These are phyloP conservation scores for Phytophthora tubulina DNA, from an alignment of 352 stramenopile genomes.

Conservation along the genomic window DNA sequence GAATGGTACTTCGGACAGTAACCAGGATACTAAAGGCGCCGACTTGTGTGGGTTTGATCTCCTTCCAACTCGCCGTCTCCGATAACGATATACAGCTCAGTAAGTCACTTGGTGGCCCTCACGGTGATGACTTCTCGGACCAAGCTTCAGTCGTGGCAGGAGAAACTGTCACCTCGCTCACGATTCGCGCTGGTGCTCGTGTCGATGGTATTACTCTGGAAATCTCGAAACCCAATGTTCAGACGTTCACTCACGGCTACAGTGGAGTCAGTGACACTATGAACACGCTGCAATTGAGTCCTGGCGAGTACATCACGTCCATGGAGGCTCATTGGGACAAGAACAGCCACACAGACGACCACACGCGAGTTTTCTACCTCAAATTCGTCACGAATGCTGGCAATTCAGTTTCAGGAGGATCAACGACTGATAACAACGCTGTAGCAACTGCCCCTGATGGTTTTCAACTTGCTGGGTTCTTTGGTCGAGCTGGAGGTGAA, in stretches of 20 bases:
- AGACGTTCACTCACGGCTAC: conserved; percentile 1
- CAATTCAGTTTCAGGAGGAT: conserved; percentile 11
- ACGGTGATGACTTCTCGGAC: conserved; percentile 13
- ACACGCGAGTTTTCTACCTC: conserved; percentile 24
- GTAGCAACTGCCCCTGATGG: conserved; percentile 10
- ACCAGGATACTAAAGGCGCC: background rate
- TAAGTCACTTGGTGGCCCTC: conserved; percentile 5
- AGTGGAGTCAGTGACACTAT: background rate
- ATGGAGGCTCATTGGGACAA: conserved; percentile 14
- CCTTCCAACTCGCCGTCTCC: background rate
- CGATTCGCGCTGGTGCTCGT: conserved; percentile 5
- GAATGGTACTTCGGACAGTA: background rate
- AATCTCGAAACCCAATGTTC: background rate
- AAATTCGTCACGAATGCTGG: conserved; percentile 16
- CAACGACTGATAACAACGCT: background rate
- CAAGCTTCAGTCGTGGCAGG: conserved; percentile 2
- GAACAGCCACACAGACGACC: background rate
- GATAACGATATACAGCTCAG: conserved; percentile 6
- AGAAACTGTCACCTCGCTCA: conserved; percentile 6
- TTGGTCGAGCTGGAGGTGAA: conserved; percentile 10
- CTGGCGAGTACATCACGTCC: conserved; percentile 8
- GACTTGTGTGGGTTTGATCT: background rate
- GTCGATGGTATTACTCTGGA: conserved; percentile 3
- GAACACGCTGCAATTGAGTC: conserved; percentile 2
- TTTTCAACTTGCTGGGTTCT: conserved; percentile 21